A percentile compares a stretch with the other conserved stretches of the same genome.
Conservation (phyloP, 1,284 basidiomycete species). For the Coriolopsis trogii region DNA sequence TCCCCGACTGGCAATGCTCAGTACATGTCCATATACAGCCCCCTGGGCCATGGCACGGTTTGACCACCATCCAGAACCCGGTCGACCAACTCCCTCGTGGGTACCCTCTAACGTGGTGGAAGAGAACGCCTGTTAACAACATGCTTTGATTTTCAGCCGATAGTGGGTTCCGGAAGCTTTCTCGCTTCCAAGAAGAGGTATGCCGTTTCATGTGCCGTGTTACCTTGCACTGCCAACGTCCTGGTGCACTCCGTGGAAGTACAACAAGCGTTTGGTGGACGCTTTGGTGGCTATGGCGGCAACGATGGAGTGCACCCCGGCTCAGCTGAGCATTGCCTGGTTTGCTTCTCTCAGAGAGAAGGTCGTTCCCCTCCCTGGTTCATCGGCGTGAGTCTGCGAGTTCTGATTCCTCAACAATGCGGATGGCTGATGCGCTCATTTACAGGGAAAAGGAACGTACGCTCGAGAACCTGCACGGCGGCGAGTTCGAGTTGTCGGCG, state of each 20-base stretch:
- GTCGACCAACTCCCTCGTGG: conserved; percentile 46
- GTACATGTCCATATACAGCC: conserved; percentile 29
- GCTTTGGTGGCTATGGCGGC: conserved; percentile 38
- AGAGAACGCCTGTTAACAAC: background rate
- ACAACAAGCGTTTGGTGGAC: conserved; percentile 7
- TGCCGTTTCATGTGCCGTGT: background rate
- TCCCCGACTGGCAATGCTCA: background rate
- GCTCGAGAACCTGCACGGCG: conserved; percentile 47
- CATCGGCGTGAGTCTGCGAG: conserved; percentile 35
- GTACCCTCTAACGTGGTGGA: conserved; percentile 4
- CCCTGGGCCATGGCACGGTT: conserved; percentile 55
- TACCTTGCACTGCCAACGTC: background rate
- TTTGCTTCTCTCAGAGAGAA: conserved; percentile 48
- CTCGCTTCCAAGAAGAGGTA: conserved; percentile 13
- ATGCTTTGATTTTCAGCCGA: background rate
- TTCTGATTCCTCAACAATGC: background rate
- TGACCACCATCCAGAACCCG: conserved; percentile 55
- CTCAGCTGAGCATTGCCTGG: conserved; percentile 69
- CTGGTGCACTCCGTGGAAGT: conserved; percentile 1
- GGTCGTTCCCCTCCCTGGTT: conserved; percentile 57
- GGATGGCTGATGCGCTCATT: background rate
- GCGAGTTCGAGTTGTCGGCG: conserved; percentile 42
- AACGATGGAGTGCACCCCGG: conserved; percentile 51
- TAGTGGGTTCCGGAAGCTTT: background rate
- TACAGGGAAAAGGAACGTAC: conserved; percentile 39